Base-by-base conservation (phyloP, 768 basidiomycete species). In the Gautieria morchelliformis region DNA sequence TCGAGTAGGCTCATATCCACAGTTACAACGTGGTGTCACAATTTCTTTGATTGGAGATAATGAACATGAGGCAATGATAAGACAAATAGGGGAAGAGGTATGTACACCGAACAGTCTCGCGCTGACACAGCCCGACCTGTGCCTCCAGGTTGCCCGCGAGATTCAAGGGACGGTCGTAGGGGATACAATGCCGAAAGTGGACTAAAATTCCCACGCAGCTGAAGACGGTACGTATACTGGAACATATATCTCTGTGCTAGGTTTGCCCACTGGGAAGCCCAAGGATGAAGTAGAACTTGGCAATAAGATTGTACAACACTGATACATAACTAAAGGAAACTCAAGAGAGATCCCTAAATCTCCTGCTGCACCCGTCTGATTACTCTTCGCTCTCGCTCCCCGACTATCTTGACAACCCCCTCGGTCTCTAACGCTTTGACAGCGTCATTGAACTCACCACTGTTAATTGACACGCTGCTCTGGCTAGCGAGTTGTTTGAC, bases 301-400 rank as follows among this genome's bases (percentile, higher is more conserved):
- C 24, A 9, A 20, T 17, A 49, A 35, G 48, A 30, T 49, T 10
- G 12, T 8, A 27, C 24, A 49, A 30, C 14, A 27, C 27, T 22
- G 27, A 30, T 49, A 22, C 27, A 49, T 19, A 30, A 10, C n/a
- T 22, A 49, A 49, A 9, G 32, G 6, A 44, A 56, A 17, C 33
- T 40, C n/a, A 10, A 53, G 39, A 41, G 33, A 42, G 10, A 11
- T 39, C 37, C 27, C n/a, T 57, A 49, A 11, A 12, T 32, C n/a
- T 57, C 56, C 32, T 57, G 45, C 12, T 57, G 56, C 47, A 85
- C 83, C 61, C 74, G 78, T 57, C 84, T 74, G 66, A 97, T 91
- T 68, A 80, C 84, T 66, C 93, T 79, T 72, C 77, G 83, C 37
- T 96, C 92, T 56, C 89, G 78, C 67, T 94, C 91, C 0, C 94